Conservation (phyloP, 345 rosid species). For the Lepidium didymum region DNA sequence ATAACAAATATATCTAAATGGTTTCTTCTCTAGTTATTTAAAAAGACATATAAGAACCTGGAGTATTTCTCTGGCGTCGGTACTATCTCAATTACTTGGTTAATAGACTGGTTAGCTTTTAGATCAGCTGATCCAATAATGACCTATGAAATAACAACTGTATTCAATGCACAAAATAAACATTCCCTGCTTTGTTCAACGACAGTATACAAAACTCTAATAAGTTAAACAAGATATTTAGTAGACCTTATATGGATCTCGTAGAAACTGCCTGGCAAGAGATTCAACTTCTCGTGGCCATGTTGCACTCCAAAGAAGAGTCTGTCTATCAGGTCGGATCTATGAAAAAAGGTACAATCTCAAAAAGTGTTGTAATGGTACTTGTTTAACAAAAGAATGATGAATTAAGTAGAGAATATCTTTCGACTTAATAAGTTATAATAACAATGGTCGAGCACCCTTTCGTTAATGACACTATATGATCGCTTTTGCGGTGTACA, state of each 20-base stretch:
- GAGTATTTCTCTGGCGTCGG: constrained; percentile 71
- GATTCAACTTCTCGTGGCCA: constrained; percentile 96
- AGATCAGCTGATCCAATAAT: constrained; percentile 74
- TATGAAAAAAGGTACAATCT: constrained; percentile 24
- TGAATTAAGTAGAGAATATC: not conserved
- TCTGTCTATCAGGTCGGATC: constrained; percentile 98
- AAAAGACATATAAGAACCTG: constrained; percentile 48
- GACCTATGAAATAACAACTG: constrained; percentile 38
- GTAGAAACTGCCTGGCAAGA: constrained; percentile 81
- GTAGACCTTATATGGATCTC: constrained; percentile 78
- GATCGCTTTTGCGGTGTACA: not conserved
- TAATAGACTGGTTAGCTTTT: constrained; percentile 91
- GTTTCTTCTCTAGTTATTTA: not conserved
- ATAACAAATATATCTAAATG: not conserved
- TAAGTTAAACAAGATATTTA: not conserved
- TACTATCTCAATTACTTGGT: constrained; percentile 81
- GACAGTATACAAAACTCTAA: not conserved
- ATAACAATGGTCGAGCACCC: not conserved
- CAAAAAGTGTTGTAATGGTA: not conserved
- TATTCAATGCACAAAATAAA: not conserved
- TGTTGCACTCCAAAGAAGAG: constrained; percentile 97
- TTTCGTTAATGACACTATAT: not conserved
- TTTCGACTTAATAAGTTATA: not conserved
- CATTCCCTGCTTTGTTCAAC: not conserved
- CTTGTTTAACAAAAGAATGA: not conserved